Evolutionary conservation across 2,329 filamentous ascomycete genomes (phyloP).

Genomic region (Monosporascus sp.): DNA sequence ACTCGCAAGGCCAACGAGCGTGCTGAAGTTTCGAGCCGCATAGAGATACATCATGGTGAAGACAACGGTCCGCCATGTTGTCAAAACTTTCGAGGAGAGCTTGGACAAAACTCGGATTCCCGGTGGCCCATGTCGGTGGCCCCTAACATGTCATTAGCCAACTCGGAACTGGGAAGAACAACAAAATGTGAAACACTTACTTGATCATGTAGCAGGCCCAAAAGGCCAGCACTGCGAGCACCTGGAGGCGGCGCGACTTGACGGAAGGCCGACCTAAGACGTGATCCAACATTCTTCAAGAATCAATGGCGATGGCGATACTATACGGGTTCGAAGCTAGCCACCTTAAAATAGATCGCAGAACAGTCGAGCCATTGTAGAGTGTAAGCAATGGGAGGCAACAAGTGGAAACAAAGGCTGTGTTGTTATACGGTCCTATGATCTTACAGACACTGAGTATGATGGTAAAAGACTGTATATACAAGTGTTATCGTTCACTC

Average conservation of each 20-base stretch:
- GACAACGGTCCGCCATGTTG: constrained; percentile 84
- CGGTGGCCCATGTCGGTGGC: constrained; percentile 84
- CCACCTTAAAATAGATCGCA: no score
- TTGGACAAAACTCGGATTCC: constrained; percentile 64
- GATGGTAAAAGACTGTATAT: no score
- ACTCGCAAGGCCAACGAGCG: constrained; percentile 82
- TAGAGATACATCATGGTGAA: constrained; percentile 89
- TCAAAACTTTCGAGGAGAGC: constrained; percentile 64
- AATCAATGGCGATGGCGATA: neutral
- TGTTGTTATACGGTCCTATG: no score
- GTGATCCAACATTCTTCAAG: constrained; percentile 65
- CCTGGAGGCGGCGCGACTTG: constrained; percentile 87
- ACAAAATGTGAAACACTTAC: constrained; percentile 38
- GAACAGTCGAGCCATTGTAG: no score
- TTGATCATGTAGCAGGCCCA: constrained; percentile 82
- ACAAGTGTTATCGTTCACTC: no score
- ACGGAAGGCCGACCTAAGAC: constrained; percentile 85
- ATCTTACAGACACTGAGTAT: no score
- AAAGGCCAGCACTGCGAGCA: constrained; percentile 83
- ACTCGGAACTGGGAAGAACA: constrained; percentile 1
- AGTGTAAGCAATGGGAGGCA: neutral
- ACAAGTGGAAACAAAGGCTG: neutral
- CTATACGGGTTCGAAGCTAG: neutral
- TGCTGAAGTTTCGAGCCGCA: constrained; percentile 85
- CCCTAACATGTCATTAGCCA: constrained; percentile 45